Base-by-base conservation (phyloP, 2,329 filamentous ascomycete species). In the Talaromyces marneffei region DNA sequence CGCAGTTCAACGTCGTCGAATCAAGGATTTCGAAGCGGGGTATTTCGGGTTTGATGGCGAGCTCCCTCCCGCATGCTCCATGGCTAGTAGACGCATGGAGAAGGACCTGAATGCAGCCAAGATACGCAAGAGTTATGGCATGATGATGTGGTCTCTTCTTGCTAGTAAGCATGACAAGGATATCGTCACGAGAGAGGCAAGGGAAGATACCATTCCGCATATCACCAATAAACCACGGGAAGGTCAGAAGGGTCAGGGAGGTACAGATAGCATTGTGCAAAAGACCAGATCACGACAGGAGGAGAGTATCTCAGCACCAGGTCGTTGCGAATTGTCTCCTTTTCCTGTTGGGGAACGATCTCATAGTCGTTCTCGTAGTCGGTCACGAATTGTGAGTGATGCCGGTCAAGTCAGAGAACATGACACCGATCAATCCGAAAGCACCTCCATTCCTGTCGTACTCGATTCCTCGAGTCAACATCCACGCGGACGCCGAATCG, bases 131-230 rank as follows among this genome's bases (percentile, higher is more conserved):
- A 92, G 89, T 65, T 85, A 88, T 75, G 90, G 89, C 7, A 79
- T 97, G 73, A 85, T 87, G 2, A 78, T 97, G 65, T 97, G 93
- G 93, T 89, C 87, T 55, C 80, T 88, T 1, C 95, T 92, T 89
- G 92, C 91, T 14, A 92, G 88, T 50, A 95, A 90, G 71, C 91
- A 97, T 70, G 94, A 97, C 71, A 84, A 93, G 73, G 82, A 82
- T 64, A 89, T 89, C 0, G 81, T 95, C 14, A 68, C 71, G 48
- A 70, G 68, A 50, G 72, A 75, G 37, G 54, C 65, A 2, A 64
- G 66, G 20, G 64, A 65, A 1, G 62, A 63, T 9, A 64, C 69
- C 46, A 62, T 60, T 2, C 69, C 68, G 8, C 67, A 60, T 8
- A 65, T 68, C 9, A 67, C 66, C 16, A 66, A 67, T 12, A 63